Percentiles rank a stretch among this genome's conserved stretches.
These are phyloP conservation scores for Daldinia concentrica DNA, from an alignment of 495 filamentous ascomycete species.

Conservation along the genomic window DNA sequence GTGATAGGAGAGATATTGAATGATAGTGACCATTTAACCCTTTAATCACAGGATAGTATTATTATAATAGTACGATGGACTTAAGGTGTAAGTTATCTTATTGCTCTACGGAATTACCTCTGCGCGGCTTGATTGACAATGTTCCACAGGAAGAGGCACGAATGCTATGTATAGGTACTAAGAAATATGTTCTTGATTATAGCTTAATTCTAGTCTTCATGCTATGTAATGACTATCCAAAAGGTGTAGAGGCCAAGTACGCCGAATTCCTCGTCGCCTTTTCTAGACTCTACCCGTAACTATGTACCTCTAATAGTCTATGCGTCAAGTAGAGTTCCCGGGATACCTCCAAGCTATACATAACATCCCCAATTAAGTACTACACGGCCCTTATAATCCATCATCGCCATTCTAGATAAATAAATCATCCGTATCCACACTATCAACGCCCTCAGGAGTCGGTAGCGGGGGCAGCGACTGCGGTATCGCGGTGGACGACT, in stretches of 20 bases:
- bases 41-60: neutral
- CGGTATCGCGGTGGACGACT: conserved; percentile 21
- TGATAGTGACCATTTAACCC: neutral
- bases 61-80: neutral
- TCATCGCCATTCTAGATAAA: neutral
- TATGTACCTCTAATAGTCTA: conserved; percentile 31
- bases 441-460: neutral
- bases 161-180: neutral
- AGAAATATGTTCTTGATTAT: neutral
- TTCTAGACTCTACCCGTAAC: conserved; percentile 10
- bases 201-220: neutral
- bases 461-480: conserved; percentile 22
- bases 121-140: too few relatives aligned
- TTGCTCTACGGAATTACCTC: neutral
- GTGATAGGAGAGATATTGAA: neutral
- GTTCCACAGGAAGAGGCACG: neutral
- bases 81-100: neutral
- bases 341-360: neutral
- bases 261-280: neutral
- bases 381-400: neutral
- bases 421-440: neutral
- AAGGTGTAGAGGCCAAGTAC: conserved; percentile 3
- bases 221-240: neutral
- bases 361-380: neutral
- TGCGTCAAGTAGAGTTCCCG: neutral